Evolutionary conservation across 179 eudicot genomes (phyloP).

Genomic region (Kewa caespitosa): DNA sequence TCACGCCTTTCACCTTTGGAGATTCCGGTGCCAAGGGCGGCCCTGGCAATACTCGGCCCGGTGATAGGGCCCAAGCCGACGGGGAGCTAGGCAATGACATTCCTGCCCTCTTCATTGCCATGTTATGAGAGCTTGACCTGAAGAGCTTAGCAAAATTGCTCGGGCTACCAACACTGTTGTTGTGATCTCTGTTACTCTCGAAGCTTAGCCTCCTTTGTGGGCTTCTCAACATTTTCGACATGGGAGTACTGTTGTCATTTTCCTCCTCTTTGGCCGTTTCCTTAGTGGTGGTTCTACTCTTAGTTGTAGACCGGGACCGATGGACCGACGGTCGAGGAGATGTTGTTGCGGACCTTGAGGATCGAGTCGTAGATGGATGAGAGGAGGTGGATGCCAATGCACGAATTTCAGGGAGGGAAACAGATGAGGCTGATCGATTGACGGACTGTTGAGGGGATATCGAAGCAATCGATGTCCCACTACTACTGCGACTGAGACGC

Average conservation of each 20-base stretch:
- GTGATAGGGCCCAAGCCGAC: conserved; percentile 81
- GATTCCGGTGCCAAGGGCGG: conserved; percentile 35
- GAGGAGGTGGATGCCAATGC: conserved; percentile 23
- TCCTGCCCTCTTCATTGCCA: conserved; percentile 15
- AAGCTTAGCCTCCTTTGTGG: conserved; percentile 28
- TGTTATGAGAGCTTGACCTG: conserved; percentile 36
- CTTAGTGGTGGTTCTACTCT: conserved; percentile 21
- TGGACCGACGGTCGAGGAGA: conserved; percentile 43
- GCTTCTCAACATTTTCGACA: conserved; percentile 9
- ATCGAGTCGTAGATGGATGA: conserved; percentile 15
- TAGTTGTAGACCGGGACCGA: conserved; percentile 28
- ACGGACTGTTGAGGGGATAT: conserved; percentile 16
- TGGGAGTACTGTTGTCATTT: conserved; percentile 20
- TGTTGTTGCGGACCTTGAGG: conserved; percentile 34
- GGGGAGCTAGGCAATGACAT: conserved; percentile 40
- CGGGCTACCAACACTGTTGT: not conserved
- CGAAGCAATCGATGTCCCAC: not conserved
- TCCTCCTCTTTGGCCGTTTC: conserved; percentile 20
- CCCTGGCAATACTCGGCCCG: conserved; percentile 39
- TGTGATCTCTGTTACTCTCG: conserved; percentile 4
- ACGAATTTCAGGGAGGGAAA: conserved; percentile 28
- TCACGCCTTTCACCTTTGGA: conserved; percentile 35
- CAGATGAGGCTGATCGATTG: conserved; percentile 17
- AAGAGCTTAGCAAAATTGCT: conserved; percentile 25
- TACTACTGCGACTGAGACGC: conserved; percentile 7